A percentile compares a stretch with the other conserved stretches of the same genome.
Conservation (phyloP, 179 eudicot species). For the Beta macrorhiza region DNA sequence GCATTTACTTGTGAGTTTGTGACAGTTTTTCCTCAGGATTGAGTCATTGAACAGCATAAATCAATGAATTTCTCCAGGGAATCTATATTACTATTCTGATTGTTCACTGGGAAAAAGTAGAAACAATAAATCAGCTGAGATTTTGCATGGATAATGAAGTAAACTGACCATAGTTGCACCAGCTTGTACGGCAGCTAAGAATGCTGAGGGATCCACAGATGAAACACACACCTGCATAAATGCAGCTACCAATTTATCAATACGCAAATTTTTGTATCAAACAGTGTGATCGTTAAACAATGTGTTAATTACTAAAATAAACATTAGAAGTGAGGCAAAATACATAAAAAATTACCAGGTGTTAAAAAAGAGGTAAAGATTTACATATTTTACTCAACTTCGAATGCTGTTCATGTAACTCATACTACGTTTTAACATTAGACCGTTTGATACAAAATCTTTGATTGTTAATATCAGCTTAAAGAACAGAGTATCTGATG, state of each 20-base stretch:
- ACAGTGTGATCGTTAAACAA: too few species aligned
- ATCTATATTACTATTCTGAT: not conserved
- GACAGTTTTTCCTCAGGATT: too few species aligned
- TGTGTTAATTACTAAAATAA: too few species aligned
- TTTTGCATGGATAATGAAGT: not conserved
- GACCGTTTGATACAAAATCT: too few species aligned
- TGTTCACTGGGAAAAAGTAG: not conserved
- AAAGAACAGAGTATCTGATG: not conserved
- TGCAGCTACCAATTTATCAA: not conserved
- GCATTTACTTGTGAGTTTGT: too few species aligned
- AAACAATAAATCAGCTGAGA: not conserved
- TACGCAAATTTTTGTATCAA: too few species aligned
- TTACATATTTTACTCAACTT: too few species aligned
- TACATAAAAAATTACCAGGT: too few species aligned
- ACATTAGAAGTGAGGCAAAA: too few species aligned
- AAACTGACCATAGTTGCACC: slow-evolving; percentile 80
- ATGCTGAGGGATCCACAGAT: slow-evolving; percentile 77
- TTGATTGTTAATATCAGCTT: not conserved
- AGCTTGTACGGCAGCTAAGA: slow-evolving; percentile 77
- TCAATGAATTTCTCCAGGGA: not conserved
- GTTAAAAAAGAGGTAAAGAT: too few species aligned
- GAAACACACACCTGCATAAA: slow-evolving; percentile 82
- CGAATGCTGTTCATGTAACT: too few species aligned
- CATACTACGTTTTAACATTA: too few species aligned
- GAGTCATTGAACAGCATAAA: not conserved